phyloP scores from a whole-genome alignment of 768 basidiomycete genomes.

The Kwoniella sp. region DNA sequence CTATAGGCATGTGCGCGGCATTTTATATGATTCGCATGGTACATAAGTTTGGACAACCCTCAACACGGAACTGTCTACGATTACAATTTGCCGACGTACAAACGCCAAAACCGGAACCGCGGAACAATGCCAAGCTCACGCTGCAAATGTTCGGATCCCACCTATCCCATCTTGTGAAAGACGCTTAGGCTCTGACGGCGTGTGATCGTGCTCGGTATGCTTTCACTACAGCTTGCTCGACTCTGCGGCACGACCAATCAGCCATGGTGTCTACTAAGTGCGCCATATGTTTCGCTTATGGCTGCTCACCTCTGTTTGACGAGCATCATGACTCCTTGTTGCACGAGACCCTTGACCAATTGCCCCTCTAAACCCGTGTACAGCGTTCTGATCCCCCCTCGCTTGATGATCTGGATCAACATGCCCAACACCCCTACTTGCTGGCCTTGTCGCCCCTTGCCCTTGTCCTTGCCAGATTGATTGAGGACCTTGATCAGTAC shows the following conservation, averaged over 20 bases:
- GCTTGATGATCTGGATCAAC: conserved; percentile 19
- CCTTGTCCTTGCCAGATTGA: conserved; percentile 29
- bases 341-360: conserved; percentile 44
- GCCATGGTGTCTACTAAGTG: background rate
- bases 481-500: conserved; percentile 38
- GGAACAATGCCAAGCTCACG: too few relatives aligned
- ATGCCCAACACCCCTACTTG: conserved; percentile 13
- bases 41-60: background rate
- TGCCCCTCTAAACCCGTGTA: conserved; percentile 48
- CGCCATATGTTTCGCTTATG: background rate
- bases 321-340: conserved; percentile 51
- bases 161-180: background rate
- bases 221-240: conserved; percentile 37
- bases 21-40: background rate
- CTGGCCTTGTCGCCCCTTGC: background rate
- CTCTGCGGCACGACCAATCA: conserved; percentile 16
- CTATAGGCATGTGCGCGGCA: background rate
- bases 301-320: conserved; percentile 47
- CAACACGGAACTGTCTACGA: too few relatives aligned
- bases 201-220: conserved; percentile 25
- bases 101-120: too few relatives aligned
- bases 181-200: background rate
- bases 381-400: conserved; percentile 33
- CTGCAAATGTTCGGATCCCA: background rate
- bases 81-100: too few relatives aligned